Base-by-base conservation (phyloP, 2,329 filamentous ascomycete genomes). In the Trichophyton mentagrophytes region DNA sequence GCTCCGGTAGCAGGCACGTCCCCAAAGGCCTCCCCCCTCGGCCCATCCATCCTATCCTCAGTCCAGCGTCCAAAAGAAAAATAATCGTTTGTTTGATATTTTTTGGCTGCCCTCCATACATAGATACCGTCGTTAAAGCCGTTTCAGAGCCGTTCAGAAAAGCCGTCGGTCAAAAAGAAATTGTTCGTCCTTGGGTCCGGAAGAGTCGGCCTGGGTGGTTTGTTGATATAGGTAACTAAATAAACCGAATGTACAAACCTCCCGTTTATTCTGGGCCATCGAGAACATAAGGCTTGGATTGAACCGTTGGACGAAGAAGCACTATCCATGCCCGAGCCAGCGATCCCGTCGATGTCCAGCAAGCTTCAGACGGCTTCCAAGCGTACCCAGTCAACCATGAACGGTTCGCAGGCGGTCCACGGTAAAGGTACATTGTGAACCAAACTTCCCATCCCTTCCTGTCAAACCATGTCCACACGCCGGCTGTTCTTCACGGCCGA, bases 301-400 rank as follows among this genome's bases (percentile, higher is more conserved):
- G 8, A 13, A 38, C 8, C 33, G 17, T 17, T 17, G 27, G 7
- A n/a, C 33, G 17, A 36, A 49, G 20, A 25, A 22, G 17, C 15
- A 33, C 17, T 9, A 20, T 17, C 6, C 27, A 55, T 55, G 49
- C 49, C 27, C 20, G 49, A 55, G 27, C 49, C 49, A 36, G 49
- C 49, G 27, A 15, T 27, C 15, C 49, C 49, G 22, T 55, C n/a
- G 49, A n/a, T 33, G 25, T 55, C 49, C 15, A 55, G 49, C 49
- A 55, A 17, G 15, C 65, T 68, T 73, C 66, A 67, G 69, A 13
- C 33, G 2, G 9, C 7, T 57, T 57, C 17, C 56, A 63, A 53
- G 33, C 38, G 15, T 60, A 59, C 30, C 59, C 61, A 22, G 59
- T 51, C 56, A 36, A 61, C 17, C 25, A 58, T 55, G 49, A 55